Evolutionary conservation across 257 asterid genomes (phyloP), one percentile per base, ranked within the genome.

Genomic region (Lithospermum erythrorhizon): DNA sequence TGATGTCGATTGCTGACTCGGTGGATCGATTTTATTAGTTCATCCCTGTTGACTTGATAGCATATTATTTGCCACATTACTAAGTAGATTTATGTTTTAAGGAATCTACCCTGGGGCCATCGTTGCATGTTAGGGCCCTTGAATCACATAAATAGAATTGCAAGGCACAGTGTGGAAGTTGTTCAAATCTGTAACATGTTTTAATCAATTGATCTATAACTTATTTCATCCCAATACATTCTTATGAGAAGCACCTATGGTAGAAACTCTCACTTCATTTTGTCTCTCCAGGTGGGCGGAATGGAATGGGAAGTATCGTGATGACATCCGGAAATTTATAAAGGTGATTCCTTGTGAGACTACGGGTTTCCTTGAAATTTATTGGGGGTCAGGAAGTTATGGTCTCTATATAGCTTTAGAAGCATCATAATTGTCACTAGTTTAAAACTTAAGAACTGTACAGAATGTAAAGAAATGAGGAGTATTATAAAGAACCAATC

Each of bases 261-360:
- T 61, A 13, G 65, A 57, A 79, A 21, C 10, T 21, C 32, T 48
- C 61, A 52, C 63, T 49, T 64, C 52, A 53, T 21, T 72, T 74
- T 70, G 62, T 65, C 65, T 72, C 55, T 77, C 64, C 82, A 93
- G 98, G 81, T 93, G 98, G 97, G 98, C 94, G 51, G 98, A 93
- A 73, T 93, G 97, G 98, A 93, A 93, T 32, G 98, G 98, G 65
- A 84, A 70, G 66, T 91, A 88, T 77, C 97, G 97, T 45, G 98
- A 91, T 66, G 95, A 84, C 63, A 60, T 93, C 54, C 79, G 98
- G 65, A 89, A 82, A 69, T 93, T 81, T 76, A 89, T 93, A 65
- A 93, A 93, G 96, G 98, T 91, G 66, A 74, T 73, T 70, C 52
- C 25, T 37, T 58, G 52, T 23, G 49, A 41, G 49, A 3, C 49